phyloP scores from a whole-genome alignment of 306 rosid genomes.

The Trifolium dubium region DNA sequence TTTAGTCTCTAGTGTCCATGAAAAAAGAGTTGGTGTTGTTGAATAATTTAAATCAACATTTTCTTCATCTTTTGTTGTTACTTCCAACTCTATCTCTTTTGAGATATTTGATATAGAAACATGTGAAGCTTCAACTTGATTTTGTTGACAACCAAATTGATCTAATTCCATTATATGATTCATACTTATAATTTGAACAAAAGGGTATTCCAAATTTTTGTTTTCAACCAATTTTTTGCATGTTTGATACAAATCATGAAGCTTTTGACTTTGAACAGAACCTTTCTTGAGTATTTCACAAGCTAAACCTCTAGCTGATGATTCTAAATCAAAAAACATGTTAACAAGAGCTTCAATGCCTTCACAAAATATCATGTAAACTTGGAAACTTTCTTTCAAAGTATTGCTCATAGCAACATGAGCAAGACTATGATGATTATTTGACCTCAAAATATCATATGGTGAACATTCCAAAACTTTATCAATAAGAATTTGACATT shows the following conservation, averaged over 20 bases:
- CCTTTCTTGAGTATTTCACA: conserved; percentile 62
- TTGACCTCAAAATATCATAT: conserved; percentile 42
- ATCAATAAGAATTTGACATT: conserved; percentile 58
- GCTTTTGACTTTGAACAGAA: conserved; percentile 54
- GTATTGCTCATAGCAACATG: conserved; percentile 62
- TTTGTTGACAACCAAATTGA: conserved; percentile 41
- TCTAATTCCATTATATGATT: conserved; percentile 54
- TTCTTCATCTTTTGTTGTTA: conserved; percentile 43
- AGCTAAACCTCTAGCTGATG: conserved; percentile 56
- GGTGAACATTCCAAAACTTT: conserved; percentile 57
- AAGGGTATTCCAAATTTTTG: conserved; percentile 61
- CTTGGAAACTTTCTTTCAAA: conserved; percentile 67
- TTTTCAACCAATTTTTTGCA: conserved; percentile 56
- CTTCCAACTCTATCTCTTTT: conserved; percentile 43
- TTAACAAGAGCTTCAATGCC: conserved; percentile 59
- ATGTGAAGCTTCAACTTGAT: conserved; percentile 34
- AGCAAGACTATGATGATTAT: conserved; percentile 46
- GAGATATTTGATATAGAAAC: conserved; percentile 38
- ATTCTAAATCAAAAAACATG: conserved; percentile 57
- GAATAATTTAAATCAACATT: conserved; percentile 41
- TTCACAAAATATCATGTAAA: conserved; percentile 55
- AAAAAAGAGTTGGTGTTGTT: conserved; percentile 42
- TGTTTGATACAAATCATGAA: conserved; percentile 56
- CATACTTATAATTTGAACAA: conserved; percentile 58
- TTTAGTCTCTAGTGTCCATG: conserved; percentile 63